Percentiles rank a stretch among this genome's conserved stretches.
Conservation (phyloP, 2,329 filamentous ascomycete species). For the Fusarium fracticaudum region DNA sequence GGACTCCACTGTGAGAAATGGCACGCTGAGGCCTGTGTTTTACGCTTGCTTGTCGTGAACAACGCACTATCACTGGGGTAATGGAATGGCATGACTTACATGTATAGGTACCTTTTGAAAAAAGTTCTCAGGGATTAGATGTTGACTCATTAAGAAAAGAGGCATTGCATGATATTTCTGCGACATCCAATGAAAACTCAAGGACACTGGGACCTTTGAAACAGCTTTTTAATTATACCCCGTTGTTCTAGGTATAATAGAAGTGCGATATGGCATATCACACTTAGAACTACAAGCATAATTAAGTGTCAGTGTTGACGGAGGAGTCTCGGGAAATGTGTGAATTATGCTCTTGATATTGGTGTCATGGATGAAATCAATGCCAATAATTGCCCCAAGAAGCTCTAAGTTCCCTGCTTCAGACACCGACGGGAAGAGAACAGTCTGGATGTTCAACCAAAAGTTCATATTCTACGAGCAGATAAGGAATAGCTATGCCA, state of each 20-base stretch:
- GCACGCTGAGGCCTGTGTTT: slow-evolving; percentile 18
- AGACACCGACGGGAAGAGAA: not conserved
- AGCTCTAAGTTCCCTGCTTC: not conserved
- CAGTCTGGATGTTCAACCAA: no score
- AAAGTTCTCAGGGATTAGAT: not conserved
- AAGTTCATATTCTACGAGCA: not conserved
- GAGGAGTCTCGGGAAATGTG: not conserved
- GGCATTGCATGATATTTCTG: not conserved
- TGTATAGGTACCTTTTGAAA: not conserved
- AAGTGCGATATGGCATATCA: not conserved
- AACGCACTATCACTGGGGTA: slow-evolving; percentile 39
- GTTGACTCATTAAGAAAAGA: slow-evolving; percentile 8
- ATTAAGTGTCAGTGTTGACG: not conserved
- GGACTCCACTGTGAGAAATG: slow-evolving; percentile 29
- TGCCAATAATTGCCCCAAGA: not conserved
- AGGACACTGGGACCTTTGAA: not conserved
- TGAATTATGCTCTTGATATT: not conserved
- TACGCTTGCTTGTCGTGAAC: slow-evolving; percentile 22
- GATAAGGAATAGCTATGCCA: not conserved
- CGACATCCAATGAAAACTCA: slow-evolving; percentile 1
- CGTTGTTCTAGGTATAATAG: not conserved
- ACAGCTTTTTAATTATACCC: not conserved
- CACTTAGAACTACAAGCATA: not conserved
- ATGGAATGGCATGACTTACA: slow-evolving; percentile 30
- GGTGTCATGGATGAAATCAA: not conserved